Percentiles rank a stretch among this genome's conserved stretches.
Evolutionary conservation across 495 filamentous ascomycete species (phyloP).

Genomic region (Cladorrhinum samala): DNA sequence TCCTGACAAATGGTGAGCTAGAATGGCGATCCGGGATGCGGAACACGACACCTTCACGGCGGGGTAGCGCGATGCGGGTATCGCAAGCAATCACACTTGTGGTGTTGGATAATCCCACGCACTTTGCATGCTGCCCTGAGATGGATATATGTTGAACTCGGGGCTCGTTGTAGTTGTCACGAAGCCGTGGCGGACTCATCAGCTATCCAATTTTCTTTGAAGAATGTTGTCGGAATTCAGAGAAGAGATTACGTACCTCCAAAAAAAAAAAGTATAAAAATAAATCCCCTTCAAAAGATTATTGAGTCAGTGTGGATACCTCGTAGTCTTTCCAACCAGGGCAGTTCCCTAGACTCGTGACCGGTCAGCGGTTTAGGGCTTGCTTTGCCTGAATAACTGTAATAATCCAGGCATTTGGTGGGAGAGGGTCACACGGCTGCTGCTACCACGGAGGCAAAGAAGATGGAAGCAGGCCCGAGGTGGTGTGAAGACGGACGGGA

Average conservation of each 20-base stretch:
- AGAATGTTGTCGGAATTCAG: background rate
- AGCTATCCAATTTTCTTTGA: too few species aligned
- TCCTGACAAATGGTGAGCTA: background rate
- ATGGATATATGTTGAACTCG: background rate
- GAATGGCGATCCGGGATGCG: slow-evolving; percentile 13
- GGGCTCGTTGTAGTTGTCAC: too few species aligned
- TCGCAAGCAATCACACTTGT: background rate
- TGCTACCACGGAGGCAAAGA: background rate
- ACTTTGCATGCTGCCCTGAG: background rate
- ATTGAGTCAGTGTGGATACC: slow-evolving; percentile 8
- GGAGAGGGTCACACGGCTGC: background rate
- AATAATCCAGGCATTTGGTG: background rate
- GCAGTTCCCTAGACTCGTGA: slow-evolving; percentile 1
- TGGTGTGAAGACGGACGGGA: background rate
- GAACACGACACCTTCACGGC: slow-evolving; percentile 17
- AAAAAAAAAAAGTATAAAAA: too few species aligned
- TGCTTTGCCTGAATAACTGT: background rate
- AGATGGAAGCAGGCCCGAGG: background rate
- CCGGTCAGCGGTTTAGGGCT: too few species aligned
- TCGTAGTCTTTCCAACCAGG: background rate
- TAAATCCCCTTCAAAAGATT: too few species aligned
- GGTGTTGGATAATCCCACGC: background rate
- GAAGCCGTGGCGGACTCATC: too few species aligned
- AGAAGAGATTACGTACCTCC: background rate
- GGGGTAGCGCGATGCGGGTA: slow-evolving; percentile 15